These are phyloP conservation scores for Penicillium aurantiogriseum DNA, from an alignment of 2,329 filamentous ascomycete species.

Conservation along the genomic window DNA sequence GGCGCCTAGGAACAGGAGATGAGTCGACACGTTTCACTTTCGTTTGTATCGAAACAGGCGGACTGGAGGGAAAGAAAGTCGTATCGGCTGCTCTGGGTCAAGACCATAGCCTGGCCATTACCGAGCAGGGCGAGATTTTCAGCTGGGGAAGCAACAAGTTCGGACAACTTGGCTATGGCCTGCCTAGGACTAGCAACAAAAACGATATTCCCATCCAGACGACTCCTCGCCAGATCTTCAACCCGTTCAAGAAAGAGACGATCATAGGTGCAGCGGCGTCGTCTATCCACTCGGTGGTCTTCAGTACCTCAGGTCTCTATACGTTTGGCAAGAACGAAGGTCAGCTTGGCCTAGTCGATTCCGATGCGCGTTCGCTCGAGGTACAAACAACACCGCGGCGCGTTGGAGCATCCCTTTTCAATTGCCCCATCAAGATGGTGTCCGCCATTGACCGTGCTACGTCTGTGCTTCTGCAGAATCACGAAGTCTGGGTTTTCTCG, in stretches of 20 bases:
- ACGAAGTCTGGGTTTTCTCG: slow-evolving; percentile 89
- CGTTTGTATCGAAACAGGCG: slow-evolving; percentile 73
- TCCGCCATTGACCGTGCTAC: slow-evolving; percentile 90
- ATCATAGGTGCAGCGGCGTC: slow-evolving; percentile 85
- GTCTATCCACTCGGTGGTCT: slow-evolving; percentile 84
- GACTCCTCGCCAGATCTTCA: slow-evolving; percentile 84
- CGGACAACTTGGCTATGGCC: slow-evolving; percentile 80
- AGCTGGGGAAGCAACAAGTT: slow-evolving; percentile 89
- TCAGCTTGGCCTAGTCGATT: slow-evolving; percentile 90
- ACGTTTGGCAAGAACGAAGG: slow-evolving; percentile 96
- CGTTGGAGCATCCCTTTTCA: slow-evolving; percentile 81
- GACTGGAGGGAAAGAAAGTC: slow-evolving; percentile 70
- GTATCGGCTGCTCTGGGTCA: slow-evolving; percentile 79
- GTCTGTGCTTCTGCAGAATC: slow-evolving; percentile 77
- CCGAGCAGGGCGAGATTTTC: slow-evolving; percentile 83
- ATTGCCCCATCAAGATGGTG: slow-evolving; percentile 69
- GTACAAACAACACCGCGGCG: slow-evolving; percentile 78
- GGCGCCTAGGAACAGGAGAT: slow-evolving; percentile 82
- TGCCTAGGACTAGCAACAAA: slow-evolving; percentile 61
- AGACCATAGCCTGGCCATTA: slow-evolving; percentile 84
- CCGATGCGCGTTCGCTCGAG: slow-evolving; percentile 86
- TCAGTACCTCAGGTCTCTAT: slow-evolving; percentile 76
- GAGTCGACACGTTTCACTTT: slow-evolving; percentile 88
- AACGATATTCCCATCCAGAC: slow-evolving; percentile 83
- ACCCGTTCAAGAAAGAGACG: slow-evolving; percentile 79